phyloP scores from a whole-genome alignment of 106 monocot genomes.

The Gastrodia elata region DNA sequence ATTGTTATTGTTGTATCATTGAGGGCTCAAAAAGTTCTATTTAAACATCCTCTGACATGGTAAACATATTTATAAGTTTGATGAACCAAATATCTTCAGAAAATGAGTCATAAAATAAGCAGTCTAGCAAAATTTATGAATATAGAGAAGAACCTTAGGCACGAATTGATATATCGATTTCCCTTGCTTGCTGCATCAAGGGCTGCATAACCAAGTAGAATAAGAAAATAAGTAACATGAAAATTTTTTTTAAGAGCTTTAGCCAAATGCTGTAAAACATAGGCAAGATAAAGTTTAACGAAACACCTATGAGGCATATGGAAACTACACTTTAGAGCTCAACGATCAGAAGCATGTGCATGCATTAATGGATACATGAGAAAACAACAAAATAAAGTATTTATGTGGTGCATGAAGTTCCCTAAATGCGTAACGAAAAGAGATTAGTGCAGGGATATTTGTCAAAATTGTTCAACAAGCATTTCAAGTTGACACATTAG shows the following conservation, averaged over 20 bases:
- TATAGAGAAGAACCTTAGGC: slow-evolving; percentile 34
- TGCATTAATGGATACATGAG: no score
- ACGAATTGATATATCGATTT: slow-evolving; percentile 69
- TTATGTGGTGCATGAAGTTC: no score
- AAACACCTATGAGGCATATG: background rate
- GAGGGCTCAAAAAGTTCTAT: background rate
- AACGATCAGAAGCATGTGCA: no score
- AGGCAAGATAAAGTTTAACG: background rate
- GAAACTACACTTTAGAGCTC: no score
- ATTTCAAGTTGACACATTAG: no score
- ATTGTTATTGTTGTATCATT: no score
- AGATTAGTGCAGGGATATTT: no score
- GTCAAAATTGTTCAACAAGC: no score
- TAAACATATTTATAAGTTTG: background rate
- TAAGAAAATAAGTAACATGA: background rate
- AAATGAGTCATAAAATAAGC: background rate
- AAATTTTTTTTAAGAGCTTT: background rate
- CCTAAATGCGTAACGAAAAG: no score
- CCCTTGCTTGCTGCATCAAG: slow-evolving; percentile 71
- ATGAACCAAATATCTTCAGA: background rate
- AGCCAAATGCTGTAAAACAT: background rate
- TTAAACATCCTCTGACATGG: background rate
- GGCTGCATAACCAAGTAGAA: slow-evolving; percentile 31
- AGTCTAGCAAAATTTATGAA: slow-evolving; percentile 3
- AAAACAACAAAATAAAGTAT: no score